Percentiles rank a stretch among this genome's conserved stretches.
These are phyloP conservation scores for Ustilago crameri DNA, from an alignment of 1,284 basidiomycete genomes.

Conservation along the genomic window DNA sequence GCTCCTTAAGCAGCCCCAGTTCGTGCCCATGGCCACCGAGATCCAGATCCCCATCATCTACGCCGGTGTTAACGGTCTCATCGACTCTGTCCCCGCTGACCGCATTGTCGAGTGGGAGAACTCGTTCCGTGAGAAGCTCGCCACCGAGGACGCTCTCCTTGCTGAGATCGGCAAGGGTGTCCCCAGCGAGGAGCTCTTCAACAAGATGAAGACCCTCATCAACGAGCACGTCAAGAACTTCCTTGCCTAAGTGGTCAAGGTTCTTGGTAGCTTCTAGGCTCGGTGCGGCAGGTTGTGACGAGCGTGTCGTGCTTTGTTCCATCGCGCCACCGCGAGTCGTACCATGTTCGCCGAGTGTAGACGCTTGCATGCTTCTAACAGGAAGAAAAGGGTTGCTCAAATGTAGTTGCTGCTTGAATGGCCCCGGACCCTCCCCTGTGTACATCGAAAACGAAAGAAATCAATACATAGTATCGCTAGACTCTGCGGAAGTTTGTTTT, in stretches of 20 bases:
- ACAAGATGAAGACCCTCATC: constrained; percentile 72
- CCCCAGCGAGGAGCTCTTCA: constrained; percentile 88
- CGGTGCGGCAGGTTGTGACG: too few species aligned
- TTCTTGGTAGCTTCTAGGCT: not conserved
- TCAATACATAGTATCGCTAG: constrained; percentile 49
- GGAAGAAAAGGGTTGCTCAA: constrained; percentile 5
- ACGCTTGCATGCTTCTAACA: constrained; percentile 4
- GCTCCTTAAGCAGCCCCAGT: constrained; percentile 98
- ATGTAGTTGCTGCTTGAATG: constrained; percentile 9
- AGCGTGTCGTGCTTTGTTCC: too few species aligned
- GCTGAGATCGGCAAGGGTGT: constrained; percentile 80
- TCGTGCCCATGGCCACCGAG: constrained; percentile 79
- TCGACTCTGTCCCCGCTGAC: constrained; percentile 88
- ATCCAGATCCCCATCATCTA: constrained; percentile 98
- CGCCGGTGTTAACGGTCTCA: constrained; percentile 85
- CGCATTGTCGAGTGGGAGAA: constrained; percentile 94
- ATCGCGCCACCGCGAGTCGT: too few species aligned
- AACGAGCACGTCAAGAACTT: constrained; percentile 62
- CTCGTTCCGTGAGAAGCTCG: constrained; percentile 81
- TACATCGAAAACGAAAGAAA: constrained; percentile 43
- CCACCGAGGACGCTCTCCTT: constrained; percentile 66
- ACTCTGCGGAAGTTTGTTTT: not conserved
- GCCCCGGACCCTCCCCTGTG: constrained; percentile 5
- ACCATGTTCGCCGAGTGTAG: not conserved
- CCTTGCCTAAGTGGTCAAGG: constrained; percentile 51